Percentiles rank a stretch among this genome's conserved stretches.
These are phyloP conservation scores for Solanum arcanum DNA, from an alignment of 257 asterid genomes.

Conservation along the genomic window DNA sequence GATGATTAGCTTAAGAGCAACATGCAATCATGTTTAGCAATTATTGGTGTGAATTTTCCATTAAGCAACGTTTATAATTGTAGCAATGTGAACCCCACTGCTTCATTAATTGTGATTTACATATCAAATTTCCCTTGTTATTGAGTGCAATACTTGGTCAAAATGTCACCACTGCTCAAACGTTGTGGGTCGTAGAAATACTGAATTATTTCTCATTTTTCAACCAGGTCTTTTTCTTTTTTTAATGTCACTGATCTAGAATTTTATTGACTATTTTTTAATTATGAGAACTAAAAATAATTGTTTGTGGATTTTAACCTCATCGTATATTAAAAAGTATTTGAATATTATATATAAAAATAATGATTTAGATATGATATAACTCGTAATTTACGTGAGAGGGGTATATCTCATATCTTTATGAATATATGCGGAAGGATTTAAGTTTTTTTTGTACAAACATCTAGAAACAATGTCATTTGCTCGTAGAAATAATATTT, in stretches of 20 bases:
- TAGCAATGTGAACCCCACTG: neutral
- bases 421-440: neutral
- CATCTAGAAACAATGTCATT: neutral
- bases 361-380: neutral
- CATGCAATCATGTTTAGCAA: neutral
- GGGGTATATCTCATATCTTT: neutral
- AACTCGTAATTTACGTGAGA: neutral
- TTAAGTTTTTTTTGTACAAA: neutral
- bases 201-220: neutral
- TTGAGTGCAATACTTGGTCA: neutral
- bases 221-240: neutral
- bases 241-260: neutral
- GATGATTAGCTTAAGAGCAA: neutral
- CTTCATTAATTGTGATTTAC: neutral
- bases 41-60: neutral
- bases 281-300: neutral
- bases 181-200: neutral
- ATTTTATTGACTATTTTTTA: neutral
- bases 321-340: neutral
- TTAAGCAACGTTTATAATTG: neutral
- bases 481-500: neutral
- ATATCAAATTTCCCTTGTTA: neutral
- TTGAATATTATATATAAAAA: neutral
- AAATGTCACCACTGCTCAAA: neutral
- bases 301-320: neutral